A percentile compares a stretch with the other conserved stretches of the same genome.
These are phyloP conservation scores for Strobilomyces echinocephalus DNA, from an alignment of 768 basidiomycete species.

Conservation along the genomic window DNA sequence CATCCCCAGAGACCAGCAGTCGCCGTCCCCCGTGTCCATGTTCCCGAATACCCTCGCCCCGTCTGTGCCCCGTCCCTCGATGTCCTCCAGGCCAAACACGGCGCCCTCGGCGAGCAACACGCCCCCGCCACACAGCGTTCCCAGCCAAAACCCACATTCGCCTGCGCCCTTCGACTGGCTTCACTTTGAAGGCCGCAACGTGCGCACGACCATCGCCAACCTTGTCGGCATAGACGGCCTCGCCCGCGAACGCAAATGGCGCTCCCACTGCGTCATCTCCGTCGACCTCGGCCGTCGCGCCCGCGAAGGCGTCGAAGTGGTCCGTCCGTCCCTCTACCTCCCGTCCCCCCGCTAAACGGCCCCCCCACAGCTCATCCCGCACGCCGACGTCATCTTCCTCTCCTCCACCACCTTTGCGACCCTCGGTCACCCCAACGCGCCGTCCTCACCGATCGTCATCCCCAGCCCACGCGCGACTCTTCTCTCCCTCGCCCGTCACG, in stretches of 20 bases:
- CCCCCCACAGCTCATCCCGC: conserved; percentile 61
- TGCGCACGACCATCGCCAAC: conserved; percentile 75
- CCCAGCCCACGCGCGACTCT: conserved; percentile 69
- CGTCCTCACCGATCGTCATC: conserved; percentile 19
- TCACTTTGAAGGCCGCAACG: conserved; percentile 77
- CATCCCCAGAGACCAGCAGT: conserved; percentile 16
- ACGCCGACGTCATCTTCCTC: conserved; percentile 79
- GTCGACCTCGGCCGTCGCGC: conserved; percentile 71
- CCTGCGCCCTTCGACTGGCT: conserved; percentile 85
- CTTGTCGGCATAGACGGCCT: conserved; percentile 77
- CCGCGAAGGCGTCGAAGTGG: conserved; percentile 75
- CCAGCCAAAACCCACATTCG: conserved; percentile 45
- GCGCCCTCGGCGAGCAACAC: conserved; percentile 24
- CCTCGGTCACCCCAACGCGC: conserved; percentile 27
- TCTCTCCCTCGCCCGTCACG: conserved; percentile 63
- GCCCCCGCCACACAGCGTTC: conserved; percentile 7
- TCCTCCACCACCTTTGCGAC: conserved; percentile 22
- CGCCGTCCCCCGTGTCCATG: conserved; percentile 28
- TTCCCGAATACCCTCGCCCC: conserved; percentile 22
- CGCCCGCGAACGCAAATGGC: conserved; percentile 79
- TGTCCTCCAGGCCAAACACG: conserved; percentile 32
- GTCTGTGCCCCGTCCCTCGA: conserved; percentile 31
- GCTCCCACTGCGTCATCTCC: conserved; percentile 76
- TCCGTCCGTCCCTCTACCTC: conserved; percentile 34
- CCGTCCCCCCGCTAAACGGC: background rate